These are phyloP conservation scores for Pachyrhizus erosus DNA, from an alignment of 306 rosid species.

Conservation along the genomic window DNA sequence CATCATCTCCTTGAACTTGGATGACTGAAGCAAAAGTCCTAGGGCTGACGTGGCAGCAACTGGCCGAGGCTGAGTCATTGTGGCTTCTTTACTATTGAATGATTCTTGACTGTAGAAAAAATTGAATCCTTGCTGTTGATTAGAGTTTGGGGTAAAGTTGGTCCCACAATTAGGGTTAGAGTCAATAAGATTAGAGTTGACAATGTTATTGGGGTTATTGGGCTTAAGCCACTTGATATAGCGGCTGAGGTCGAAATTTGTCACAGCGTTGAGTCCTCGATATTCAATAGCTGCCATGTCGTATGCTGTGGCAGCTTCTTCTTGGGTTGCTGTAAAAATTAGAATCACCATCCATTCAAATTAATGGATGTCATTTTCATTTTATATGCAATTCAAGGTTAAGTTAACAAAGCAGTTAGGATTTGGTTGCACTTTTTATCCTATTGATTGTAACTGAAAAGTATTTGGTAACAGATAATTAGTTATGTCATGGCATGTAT, in stretches of 20 bases:
- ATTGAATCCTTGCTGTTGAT: constrained; percentile 38
- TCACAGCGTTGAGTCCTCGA: constrained; percentile 92
- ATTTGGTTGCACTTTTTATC: constrained; percentile 8
- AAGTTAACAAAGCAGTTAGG: constrained; percentile 34
- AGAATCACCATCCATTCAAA: not conserved
- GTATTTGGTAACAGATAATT: not conserved
- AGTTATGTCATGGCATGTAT: not conserved
- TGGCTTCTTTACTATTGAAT: not conserved
- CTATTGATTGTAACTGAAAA: constrained; percentile 16
- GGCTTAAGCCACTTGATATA: constrained; percentile 84
- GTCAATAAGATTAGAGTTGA: not conserved
- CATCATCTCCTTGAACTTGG: constrained; percentile 83
- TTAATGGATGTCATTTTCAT: not conserved
- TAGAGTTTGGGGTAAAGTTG: constrained; percentile 37
- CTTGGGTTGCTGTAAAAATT: constrained; percentile 78
- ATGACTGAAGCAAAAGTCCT: constrained; percentile 71
- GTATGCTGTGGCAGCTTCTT: constrained; percentile 96
- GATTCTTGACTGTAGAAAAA: constrained; percentile 35
- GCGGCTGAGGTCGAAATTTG: constrained; percentile 91
- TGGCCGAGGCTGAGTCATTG: constrained; percentile 20
- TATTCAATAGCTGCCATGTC: constrained; percentile 98
- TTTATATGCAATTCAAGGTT: not conserved
- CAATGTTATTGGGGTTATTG: constrained; percentile 8
- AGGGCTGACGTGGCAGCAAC: constrained; percentile 65
- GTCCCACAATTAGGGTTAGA: constrained; percentile 23